Base-by-base conservation (phyloP, 495 filamentous ascomycete genomes). In the Penicillium verhagenii region DNA sequence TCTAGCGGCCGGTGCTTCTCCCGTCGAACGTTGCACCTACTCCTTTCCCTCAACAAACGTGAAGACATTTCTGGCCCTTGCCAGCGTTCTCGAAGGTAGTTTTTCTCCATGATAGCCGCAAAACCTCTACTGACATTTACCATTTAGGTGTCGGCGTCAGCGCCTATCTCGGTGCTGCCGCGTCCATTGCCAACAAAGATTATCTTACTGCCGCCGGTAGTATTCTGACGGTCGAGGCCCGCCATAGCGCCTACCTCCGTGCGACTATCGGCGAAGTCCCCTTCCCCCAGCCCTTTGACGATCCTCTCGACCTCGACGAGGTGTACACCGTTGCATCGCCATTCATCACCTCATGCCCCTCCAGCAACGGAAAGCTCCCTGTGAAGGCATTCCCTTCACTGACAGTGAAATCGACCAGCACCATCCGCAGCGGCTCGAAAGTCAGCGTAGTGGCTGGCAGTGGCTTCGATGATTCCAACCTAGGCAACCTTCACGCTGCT, bases 131-230 rank as follows among this genome's bases (percentile, higher is more conserved):
- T 33, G 14, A 33, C 14, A 11, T 6, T 14, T 33, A 33, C 14
- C 9, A 33, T 14, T n/a, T 13, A 33, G 29, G 42, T 58, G 76
- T 84, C 48, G 79, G 80, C 28, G 77, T 81, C 29, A 77, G 70
- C 50, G 80, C 81, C 24, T 87, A 86, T 66, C 74, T 86, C 26
- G 85, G 84, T 23, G 83, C 83, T 1, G 84, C 83, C 1, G 79
- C 81, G 1, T 71, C 76, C 16, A 82, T 87, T 59, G 68, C 76
- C 58, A 73, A 73, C 51, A 74, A 77, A 18, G 61, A 52, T 8
- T 80, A 79, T 62, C 72, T 87, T 28, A 82, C 80, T 14, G 82
- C 79, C 4, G 85, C 84, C 6, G 83, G 77, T 21, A 78, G 77
- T 38, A 87, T 88, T 59, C 67, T 86, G 26, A 83, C 84, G 31